Percentiles rank a stretch among this genome's conserved stretches.
Evolutionary conservation across 2,329 filamentous ascomycete genomes (phyloP).

Genomic region (Aspergillus pseudonomiae): DNA sequence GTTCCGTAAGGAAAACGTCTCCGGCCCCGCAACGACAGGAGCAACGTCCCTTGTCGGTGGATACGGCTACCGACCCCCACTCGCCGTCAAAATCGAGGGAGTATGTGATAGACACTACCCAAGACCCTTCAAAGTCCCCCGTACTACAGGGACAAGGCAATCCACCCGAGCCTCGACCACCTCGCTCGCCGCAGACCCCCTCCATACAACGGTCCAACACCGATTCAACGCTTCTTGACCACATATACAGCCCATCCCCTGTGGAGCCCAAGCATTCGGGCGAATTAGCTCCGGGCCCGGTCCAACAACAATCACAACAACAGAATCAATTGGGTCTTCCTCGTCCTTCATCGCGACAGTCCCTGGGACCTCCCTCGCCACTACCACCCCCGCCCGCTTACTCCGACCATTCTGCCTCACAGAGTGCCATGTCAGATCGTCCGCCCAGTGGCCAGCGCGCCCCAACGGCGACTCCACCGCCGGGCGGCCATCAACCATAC

Average conservation of each 20-base stretch:
- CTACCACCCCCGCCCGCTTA: conserved; percentile 17
- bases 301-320: conserved; percentile 14
- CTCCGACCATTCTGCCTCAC: conserved; percentile 13
- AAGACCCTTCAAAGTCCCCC: conserved; percentile 22
- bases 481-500: conserved; percentile 19
- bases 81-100: conserved; percentile 19
- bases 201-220: conserved; percentile 31
- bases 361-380: conserved; percentile 25
- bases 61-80: conserved; percentile 8
- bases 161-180: conserved; percentile 17
- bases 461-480: conserved; percentile 1
- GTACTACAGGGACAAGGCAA: conserved; percentile 22
- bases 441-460: conserved; percentile 17
- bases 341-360: conserved; percentile 26
- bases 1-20: conserved; percentile 30
- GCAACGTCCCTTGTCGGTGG: conserved; percentile 18
- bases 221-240: conserved; percentile 28
- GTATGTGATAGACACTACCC: conserved; percentile 21
- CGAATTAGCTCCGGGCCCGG: conserved; percentile 18
- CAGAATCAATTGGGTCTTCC: conserved; percentile 5
- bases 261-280: conserved; percentile 22
- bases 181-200: conserved; percentile 19
- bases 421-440: conserved; percentile 24
- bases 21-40: conserved; percentile 23
- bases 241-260: conserved; percentile 24